Evolutionary conservation across 805 yeast species (phyloP).

Genomic region (Saturnispora galanensis): DNA sequence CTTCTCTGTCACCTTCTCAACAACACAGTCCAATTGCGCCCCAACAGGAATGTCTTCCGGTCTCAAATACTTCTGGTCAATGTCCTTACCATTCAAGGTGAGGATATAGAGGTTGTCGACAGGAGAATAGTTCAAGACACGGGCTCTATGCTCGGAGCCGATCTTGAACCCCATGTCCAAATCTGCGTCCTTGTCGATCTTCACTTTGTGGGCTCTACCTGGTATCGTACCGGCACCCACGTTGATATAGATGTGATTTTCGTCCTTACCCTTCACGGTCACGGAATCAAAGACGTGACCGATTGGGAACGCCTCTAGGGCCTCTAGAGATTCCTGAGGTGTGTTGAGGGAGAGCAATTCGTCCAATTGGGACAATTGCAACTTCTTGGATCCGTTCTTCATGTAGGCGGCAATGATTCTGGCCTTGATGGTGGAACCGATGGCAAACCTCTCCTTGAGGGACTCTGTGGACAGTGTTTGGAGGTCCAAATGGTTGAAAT

Average conservation of each 20-base stretch:
- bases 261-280: constrained; percentile 50
- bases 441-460: constrained; percentile 51
- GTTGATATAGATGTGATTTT: constrained; percentile 45
- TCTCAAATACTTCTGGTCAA: constrained; percentile 58
- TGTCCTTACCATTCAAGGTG: constrained; percentile 56
- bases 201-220: constrained; percentile 78
- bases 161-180: constrained; percentile 40
- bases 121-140: constrained; percentile 61
- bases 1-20: constrained; percentile 46
- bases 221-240: constrained; percentile 40
- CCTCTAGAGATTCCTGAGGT: constrained; percentile 16
- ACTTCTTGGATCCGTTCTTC: constrained; percentile 42
- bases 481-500: constrained; percentile 52
- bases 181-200: constrained; percentile 40
- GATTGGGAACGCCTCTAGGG: constrained; percentile 58
- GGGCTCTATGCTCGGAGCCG: constrained; percentile 65
- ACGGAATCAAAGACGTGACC: constrained; percentile 63
- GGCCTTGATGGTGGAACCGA: constrained; percentile 61
- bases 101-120: constrained; percentile 60
- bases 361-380: constrained; percentile 56
- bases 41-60: constrained; percentile 72
- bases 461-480: constrained; percentile 28
- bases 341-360: constrained; percentile 25
- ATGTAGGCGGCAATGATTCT: constrained; percentile 53
- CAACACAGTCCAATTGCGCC: constrained; percentile 45